Conservation (phyloP, 2,329 filamentous ascomycete species). For the Colletotrichum sansevieriae region DNA sequence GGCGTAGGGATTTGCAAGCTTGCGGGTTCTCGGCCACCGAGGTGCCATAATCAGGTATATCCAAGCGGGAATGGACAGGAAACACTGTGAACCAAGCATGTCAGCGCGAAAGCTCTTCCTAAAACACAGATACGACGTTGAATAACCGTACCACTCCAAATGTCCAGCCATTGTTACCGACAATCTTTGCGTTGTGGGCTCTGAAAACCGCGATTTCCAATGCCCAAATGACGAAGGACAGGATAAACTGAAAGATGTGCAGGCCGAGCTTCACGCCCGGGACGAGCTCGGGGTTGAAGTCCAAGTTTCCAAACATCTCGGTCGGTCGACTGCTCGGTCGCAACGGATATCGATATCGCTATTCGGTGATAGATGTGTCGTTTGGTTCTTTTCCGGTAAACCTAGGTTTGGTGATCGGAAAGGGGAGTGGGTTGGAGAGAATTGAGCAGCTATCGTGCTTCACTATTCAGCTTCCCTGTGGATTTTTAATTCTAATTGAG, state of each 20-base stretch:
- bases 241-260: slow-evolving; percentile 67
- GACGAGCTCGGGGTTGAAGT: slow-evolving; percentile 67
- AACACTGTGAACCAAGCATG: slow-evolving; percentile 63
- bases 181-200: slow-evolving; percentile 61
- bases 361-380: slow-evolving; percentile 2
- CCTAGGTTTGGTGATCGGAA: slow-evolving; percentile 27
- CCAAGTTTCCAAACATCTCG: slow-evolving; percentile 61
- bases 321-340: slow-evolving; percentile 1
- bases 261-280: slow-evolving; percentile 69
- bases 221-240: slow-evolving; percentile 69
- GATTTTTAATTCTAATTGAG: slow-evolving; percentile 36
- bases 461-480: slow-evolving; percentile 31
- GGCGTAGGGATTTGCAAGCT: slow-evolving; percentile 71
- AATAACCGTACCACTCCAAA: slow-evolving; percentile 70
- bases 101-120: slow-evolving; percentile 20
- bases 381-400: background rate
- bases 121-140: background rate
- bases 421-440: slow-evolving; percentile 23
- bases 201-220: slow-evolving; percentile 72
- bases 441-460: slow-evolving; percentile 33
- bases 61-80: slow-evolving; percentile 73
- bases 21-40: slow-evolving; percentile 71
- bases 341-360: slow-evolving; percentile 12
- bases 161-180: slow-evolving; percentile 72
- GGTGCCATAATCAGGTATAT: slow-evolving; percentile 76